Evolutionary conservation across 2,329 filamentous ascomycete genomes (phyloP).

Genomic region (Fusarium sp.): DNA sequence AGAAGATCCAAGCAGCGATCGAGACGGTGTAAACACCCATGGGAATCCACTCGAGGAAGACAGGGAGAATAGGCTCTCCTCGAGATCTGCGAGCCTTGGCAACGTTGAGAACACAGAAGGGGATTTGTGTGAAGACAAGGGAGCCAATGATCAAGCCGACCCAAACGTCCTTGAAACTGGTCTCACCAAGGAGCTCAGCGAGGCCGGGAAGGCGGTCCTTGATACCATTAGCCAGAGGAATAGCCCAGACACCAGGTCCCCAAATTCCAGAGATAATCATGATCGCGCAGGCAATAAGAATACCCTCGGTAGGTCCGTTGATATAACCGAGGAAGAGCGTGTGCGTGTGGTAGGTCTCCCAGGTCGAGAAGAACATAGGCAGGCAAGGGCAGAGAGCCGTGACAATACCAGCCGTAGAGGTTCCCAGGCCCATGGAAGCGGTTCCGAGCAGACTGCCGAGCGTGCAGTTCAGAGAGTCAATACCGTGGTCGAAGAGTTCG

Average conservation of each 20-base stretch:
- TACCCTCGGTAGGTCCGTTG: slow-evolving; percentile 96
- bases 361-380: slow-evolving; percentile 99
- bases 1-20: slow-evolving; percentile 87
- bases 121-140: slow-evolving; percentile 80
- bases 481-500: slow-evolving; percentile 98
- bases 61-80: slow-evolving; percentile 79
- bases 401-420: slow-evolving; percentile 86
- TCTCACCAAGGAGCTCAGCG: slow-evolving; percentile 72
- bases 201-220: slow-evolving; percentile 65
- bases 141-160: slow-evolving; percentile 75
- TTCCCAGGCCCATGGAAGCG: slow-evolving; percentile 91
- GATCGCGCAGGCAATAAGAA: slow-evolving; percentile 86
- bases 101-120: slow-evolving; percentile 91
- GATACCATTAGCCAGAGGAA: slow-evolving; percentile 76
- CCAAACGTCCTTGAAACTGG: slow-evolving; percentile 90
- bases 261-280: slow-evolving; percentile 91
- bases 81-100: slow-evolving; percentile 77
- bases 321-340: slow-evolving; percentile 95
- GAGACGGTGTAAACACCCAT: slow-evolving; percentile 83
- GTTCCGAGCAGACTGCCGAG: slow-evolving; percentile 91
- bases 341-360: slow-evolving; percentile 99
- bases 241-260: slow-evolving; percentile 88
- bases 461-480: slow-evolving; percentile 97
- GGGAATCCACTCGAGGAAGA: slow-evolving; percentile 94
- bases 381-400: slow-evolving; percentile 91